Evolutionary conservation across 2,329 filamentous ascomycete species (phyloP), one percentile per base, ranked within the genome.

Genomic region (Rhexocercosporidium sp.): DNA sequence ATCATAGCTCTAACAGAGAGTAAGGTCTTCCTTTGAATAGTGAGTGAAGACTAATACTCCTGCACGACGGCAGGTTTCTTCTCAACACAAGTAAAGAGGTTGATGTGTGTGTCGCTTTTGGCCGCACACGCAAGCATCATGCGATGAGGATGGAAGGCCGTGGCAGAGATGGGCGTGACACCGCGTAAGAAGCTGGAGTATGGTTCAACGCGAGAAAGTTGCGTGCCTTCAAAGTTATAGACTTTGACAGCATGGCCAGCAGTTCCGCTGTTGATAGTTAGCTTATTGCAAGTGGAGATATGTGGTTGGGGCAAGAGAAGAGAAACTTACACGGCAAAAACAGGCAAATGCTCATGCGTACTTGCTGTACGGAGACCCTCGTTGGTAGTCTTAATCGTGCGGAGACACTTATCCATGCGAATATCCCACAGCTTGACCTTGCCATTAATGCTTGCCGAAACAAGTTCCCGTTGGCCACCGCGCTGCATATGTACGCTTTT

Each of bases 381-480:
- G 68, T 86, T 89, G 3, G 92, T 95, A 7, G 91, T 89, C 76
- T 88, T 85, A 75, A 95, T 91, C 1, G 88, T 88, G 68, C 90
- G 89, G 60, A 97, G 83, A 5, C 92, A 90, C 72, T 86, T 85
- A 70, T 96, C 92, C 88, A 93, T 93, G 59, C 96, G 88, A 60
- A 99, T 93, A 79, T 99, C 96, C 96, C 96, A 99, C 18, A 99
- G 84, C 78, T 93, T 94, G 71, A 99, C 92, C 77, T 96, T 96
- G 69, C 96, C 96, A 75, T 97, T 96, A 56, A 93, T 88, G 77
- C 94, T 96, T 22, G 94, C 96, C 51, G 91, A 95, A 62, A 99
- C 85, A 49, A 99, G 86, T 79, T 99, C 96, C 66, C 96, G 87
- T 79, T 97, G 90, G 2, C 96, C 96, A 68, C 96, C 96, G 51